Conservation (phyloP, 2,329 filamentous ascomycete genomes). For the Scedosporium dehoogii region DNA sequence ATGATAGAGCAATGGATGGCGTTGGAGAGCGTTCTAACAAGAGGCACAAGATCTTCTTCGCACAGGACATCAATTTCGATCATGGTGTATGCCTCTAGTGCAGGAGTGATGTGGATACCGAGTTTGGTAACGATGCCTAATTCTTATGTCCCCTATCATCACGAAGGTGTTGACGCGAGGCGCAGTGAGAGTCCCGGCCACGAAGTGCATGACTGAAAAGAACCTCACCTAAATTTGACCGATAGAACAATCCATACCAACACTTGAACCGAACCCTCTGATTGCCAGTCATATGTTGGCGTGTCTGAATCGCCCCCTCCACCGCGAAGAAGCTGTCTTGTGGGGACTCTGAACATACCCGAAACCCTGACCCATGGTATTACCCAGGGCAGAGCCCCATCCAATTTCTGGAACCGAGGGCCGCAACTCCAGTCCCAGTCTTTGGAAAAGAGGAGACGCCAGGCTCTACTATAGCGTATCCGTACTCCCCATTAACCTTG, state of each 20-base stretch:
- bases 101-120: constrained; percentile 3
- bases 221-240: constrained; percentile 7
- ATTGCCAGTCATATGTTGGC: not conserved
- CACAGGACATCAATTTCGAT: not conserved
- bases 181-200: no score
- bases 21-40: constrained; percentile 17
- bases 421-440: constrained; percentile 30
- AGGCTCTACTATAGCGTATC: constrained; percentile 33
- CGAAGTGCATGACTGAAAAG: not conserved
- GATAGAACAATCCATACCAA: constrained; percentile 11
- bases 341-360: constrained; percentile 3
- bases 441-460: constrained; percentile 30
- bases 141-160: not conserved
- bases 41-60: constrained; percentile 15
- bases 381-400: constrained; percentile 9
- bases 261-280: constrained; percentile 11
- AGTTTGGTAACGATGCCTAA: not conserved
- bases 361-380: constrained; percentile 25
- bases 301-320: not conserved
- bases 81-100: not conserved
- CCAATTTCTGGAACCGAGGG: constrained; percentile 31
- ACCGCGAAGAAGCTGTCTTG: not conserved
- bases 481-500: constrained; percentile 29
- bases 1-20: constrained; percentile 16
- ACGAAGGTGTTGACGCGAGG: not conserved